Evolutionary conservation across 108 stramenopile genomes (phyloP).

Genomic region (Aureococcus anophagefferens): DNA sequence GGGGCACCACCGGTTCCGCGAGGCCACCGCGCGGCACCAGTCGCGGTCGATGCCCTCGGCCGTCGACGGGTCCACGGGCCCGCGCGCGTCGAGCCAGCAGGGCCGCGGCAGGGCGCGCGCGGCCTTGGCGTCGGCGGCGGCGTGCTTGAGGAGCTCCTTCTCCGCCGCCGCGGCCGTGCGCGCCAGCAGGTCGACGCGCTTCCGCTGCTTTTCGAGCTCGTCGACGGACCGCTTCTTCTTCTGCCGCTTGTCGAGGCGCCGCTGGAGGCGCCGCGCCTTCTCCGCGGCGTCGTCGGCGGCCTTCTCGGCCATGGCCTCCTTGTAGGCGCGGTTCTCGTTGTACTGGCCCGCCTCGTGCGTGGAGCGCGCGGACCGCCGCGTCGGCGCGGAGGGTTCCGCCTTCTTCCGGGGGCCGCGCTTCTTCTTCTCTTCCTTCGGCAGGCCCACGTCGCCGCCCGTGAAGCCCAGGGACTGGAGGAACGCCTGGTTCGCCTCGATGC

Average conservation of each 20-base stretch:
- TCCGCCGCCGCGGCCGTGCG: too few species aligned
- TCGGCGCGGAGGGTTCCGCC: background rate
- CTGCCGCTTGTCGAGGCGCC: background rate
- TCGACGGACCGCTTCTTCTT: too few species aligned
- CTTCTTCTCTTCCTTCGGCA: background rate
- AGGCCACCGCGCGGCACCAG: background rate
- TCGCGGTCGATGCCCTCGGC: background rate
- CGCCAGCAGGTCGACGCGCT: too few species aligned
- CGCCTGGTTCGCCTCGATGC: background rate
- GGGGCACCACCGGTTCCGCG: background rate
- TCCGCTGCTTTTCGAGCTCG: too few species aligned
- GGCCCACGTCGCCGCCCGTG: background rate
- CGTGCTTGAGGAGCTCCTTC: too few species aligned
- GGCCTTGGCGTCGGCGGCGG: too few species aligned
- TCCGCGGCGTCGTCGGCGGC: background rate
- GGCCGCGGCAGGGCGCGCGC: background rate
- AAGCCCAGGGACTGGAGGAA: background rate
- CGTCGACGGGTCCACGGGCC: background rate
- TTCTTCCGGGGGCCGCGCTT: background rate
- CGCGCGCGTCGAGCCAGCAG: background rate
- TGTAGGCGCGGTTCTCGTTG: background rate
- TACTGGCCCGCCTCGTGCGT: background rate
- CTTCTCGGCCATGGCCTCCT: background rate
- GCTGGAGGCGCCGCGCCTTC: background rate
- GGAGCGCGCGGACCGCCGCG: background rate